A percentile compares a stretch with the other conserved stretches of the same genome.
phyloP scores from a whole-genome alignment of 1,139 yeast species.

The Taiozyma sp. region DNA sequence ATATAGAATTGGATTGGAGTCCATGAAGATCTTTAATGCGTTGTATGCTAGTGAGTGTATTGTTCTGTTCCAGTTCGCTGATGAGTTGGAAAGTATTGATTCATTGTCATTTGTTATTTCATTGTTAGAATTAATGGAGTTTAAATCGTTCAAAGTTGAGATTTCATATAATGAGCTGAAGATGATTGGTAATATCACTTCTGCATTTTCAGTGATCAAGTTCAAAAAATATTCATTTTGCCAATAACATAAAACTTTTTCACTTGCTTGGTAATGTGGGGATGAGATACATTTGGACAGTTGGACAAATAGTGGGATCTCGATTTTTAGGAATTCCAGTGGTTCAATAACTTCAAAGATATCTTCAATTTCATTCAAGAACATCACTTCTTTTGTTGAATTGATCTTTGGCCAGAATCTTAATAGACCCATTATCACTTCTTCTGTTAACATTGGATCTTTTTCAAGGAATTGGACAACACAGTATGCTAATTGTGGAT shows the following conservation, averaged over 20 bases:
- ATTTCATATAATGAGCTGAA: conserved; percentile 89
- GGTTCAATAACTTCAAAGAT: conserved; percentile 97
- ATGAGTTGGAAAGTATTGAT: conserved; percentile 12
- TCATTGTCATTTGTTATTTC: conserved; percentile 37
- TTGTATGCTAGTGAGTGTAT: conserved; percentile 88
- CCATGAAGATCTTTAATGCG: conserved; percentile 90
- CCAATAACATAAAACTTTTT: conserved; percentile 92
- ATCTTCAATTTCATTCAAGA: conserved; percentile 92
- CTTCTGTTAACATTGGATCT: conserved; percentile 89
- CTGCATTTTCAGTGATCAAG: conserved; percentile 85
- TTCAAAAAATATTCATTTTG: conserved; percentile 91
- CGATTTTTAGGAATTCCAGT: conserved; percentile 83
- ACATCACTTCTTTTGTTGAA: conserved; percentile 94
- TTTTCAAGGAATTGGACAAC: conserved; percentile 94
- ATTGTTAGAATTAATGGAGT: conserved; percentile 31
- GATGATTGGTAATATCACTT: conserved; percentile 86
- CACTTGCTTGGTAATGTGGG: conserved; percentile 96
- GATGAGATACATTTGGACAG: conserved; percentile 91
- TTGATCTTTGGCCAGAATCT: conserved; percentile 98
- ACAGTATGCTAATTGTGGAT: conserved; percentile 96
- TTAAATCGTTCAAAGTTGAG: conserved; percentile 32
- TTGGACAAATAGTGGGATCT: conserved; percentile 92
- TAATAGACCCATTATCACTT: conserved; percentile 86
- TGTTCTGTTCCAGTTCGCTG: conserved; percentile 78
- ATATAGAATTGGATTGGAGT: conserved; percentile 84